These are phyloP conservation scores for Guadua angustifolia DNA, from an alignment of 176 grass and related monocot genomes.

Conservation along the genomic window DNA sequence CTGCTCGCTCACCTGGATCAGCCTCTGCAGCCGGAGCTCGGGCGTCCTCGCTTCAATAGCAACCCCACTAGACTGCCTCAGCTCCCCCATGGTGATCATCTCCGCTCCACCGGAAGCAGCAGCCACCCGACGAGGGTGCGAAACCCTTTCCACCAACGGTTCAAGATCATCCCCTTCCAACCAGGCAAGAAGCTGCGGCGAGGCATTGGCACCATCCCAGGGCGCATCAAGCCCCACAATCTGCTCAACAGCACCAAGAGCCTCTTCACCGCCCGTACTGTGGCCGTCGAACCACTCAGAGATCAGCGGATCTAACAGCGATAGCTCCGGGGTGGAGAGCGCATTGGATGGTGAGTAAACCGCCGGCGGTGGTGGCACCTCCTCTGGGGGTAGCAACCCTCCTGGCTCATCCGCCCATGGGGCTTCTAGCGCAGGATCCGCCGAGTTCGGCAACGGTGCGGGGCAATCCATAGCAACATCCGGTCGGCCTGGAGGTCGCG, in stretches of 20 bases:
- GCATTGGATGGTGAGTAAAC: conserved; percentile 60
- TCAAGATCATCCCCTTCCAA: conserved; percentile 20
- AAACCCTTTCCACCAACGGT: conserved; percentile 26
- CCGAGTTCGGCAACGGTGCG: not conserved
- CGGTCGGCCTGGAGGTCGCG: conserved; percentile 36
- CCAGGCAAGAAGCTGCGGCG: not conserved
- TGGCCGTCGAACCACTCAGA: conserved; percentile 34
- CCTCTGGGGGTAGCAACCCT: not conserved
- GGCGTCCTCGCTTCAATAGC: conserved; percentile 46
- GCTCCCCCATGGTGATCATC: conserved; percentile 18
- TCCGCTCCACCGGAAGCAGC: conserved; percentile 3
- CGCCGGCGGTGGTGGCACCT: not conserved
- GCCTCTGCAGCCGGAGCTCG: conserved; percentile 62
- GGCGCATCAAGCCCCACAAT: not conserved
- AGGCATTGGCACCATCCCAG: conserved; percentile 5
- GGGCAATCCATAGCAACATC: conserved; percentile 31
- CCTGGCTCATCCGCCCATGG: not conserved
- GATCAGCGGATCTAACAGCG: conserved; percentile 41
- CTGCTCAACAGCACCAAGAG: conserved; percentile 27
- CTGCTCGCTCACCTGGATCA: conserved; percentile 66
- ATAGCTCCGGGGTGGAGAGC: conserved; percentile 47
- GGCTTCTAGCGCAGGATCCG: not conserved
- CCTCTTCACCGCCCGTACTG: conserved; percentile 31
- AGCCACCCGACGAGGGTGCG: not conserved
- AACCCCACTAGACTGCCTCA: not conserved